Evolutionary conservation across 495 filamentous ascomycete species (phyloP).

Genomic region (Xylaria flabelliformis): DNA sequence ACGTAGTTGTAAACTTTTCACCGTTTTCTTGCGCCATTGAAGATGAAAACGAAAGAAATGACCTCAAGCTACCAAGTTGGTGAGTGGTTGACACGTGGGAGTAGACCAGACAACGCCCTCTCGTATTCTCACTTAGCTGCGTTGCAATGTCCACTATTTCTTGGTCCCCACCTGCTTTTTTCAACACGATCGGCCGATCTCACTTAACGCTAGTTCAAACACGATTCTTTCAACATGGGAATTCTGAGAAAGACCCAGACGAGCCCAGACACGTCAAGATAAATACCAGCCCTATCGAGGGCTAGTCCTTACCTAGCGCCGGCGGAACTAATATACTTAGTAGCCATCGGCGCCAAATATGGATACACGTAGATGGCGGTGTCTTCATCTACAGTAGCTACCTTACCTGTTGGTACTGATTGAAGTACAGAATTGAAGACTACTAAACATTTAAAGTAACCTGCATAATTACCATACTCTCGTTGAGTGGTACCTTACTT

Average conservation of each 20-base stretch:
- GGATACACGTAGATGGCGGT: not conserved
- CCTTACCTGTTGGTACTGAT: not conserved
- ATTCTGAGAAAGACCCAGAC: not conserved
- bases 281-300: not conserved
- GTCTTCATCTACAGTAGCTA: not conserved
- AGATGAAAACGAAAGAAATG: not conserved
- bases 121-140: slow-evolving; percentile 17
- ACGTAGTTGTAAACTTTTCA: not conserved
- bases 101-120: slow-evolving; percentile 17
- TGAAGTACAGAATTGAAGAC: not conserved
- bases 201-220: not conserved
- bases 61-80: not conserved
- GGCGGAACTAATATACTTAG: slow-evolving; percentile 2
- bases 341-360: not conserved
- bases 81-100: slow-evolving; percentile 4
- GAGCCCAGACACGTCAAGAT: not conserved
- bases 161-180: slow-evolving; percentile 10
- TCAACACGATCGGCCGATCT: slow-evolving; percentile 21
- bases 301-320: not conserved
- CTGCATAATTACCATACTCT: not conserved
- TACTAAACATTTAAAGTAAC: not conserved
- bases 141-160: slow-evolving; percentile 1
- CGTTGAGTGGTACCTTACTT: not conserved
- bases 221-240: slow-evolving; percentile 2
- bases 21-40: not conserved